Percentiles rank a stretch among this genome's conserved stretches.
Conservation (phyloP, 352 stramenopile species). For the Plasmopara viticola region DNA sequence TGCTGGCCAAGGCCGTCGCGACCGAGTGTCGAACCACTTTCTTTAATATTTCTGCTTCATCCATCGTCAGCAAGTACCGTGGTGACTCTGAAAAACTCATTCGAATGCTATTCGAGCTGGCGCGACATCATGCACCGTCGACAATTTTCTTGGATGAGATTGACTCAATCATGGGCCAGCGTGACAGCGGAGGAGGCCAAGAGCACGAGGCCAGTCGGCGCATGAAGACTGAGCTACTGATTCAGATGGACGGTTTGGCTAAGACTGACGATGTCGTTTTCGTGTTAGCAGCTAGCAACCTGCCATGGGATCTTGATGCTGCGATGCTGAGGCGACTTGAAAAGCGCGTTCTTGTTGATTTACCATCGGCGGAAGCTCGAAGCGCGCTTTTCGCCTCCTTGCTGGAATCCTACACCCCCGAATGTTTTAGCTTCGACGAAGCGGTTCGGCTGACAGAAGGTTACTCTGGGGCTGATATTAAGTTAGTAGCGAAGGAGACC, state of each 20-base stretch:
- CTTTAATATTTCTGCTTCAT: slow-evolving; percentile 86
- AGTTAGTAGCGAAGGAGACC: slow-evolving; percentile 79
- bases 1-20: slow-evolving; percentile 80
- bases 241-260: slow-evolving; percentile 80
- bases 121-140: slow-evolving; percentile 71
- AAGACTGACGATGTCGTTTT: slow-evolving; percentile 82
- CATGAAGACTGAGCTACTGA: slow-evolving; percentile 85
- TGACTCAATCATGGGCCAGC: slow-evolving; percentile 86
- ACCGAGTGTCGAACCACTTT: slow-evolving; percentile 85
- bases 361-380: slow-evolving; percentile 59
- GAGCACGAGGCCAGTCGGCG: slow-evolving; percentile 80
- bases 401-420: slow-evolving; percentile 48
- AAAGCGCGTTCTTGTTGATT: slow-evolving; percentile 75
- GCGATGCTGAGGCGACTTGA: slow-evolving; percentile 79
- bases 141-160: slow-evolving; percentile 87
- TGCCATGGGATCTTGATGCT: slow-evolving; percentile 75
- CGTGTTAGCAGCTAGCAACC: slow-evolving; percentile 73
- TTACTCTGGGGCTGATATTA: slow-evolving; percentile 82
- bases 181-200: slow-evolving; percentile 66
- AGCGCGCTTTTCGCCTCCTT: slow-evolving; percentile 51
- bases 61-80: slow-evolving; percentile 82
- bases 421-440: slow-evolving; percentile 44
- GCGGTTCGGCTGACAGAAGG: slow-evolving; percentile 52
- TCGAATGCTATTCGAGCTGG: slow-evolving; percentile 80
- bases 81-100: slow-evolving; percentile 85